These are phyloP conservation scores for Pigoraptor vietnamica DNA, from an alignment of 78 protist genomes.

Conservation along the genomic window DNA sequence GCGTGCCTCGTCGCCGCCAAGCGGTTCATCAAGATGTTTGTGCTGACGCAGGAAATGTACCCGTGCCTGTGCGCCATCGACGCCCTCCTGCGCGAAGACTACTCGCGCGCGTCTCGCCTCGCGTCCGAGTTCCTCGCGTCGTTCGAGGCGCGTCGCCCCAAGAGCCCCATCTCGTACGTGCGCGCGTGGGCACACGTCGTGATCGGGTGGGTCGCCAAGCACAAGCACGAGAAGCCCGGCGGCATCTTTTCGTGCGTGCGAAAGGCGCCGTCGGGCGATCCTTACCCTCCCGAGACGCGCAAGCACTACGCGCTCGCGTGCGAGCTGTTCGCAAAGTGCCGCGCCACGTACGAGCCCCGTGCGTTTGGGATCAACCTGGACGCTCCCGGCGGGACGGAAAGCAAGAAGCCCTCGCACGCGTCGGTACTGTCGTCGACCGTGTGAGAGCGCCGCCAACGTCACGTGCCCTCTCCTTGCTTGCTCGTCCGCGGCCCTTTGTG, in stretches of 20 bases:
- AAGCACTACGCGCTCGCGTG: not conserved
- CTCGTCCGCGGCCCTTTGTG: no score
- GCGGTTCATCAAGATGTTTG: not conserved
- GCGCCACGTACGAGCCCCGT: not conserved
- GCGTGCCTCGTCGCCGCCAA: not conserved
- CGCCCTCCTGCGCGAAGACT: not conserved
- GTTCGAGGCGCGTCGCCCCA: not conserved
- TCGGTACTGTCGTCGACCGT: no score
- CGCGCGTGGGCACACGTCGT: not conserved
- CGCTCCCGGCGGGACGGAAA: no score
- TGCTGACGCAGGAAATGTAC: not conserved
- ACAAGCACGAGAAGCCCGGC: no score
- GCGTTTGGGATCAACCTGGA: not conserved
- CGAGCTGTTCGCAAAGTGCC: not conserved
- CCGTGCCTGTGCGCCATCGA: not conserved
- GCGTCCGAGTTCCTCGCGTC: not conserved
- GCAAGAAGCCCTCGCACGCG: no score
- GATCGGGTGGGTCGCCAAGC: not conserved
- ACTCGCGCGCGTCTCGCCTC: not conserved
- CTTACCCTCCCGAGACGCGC: not conserved
- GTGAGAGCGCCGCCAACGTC: no score
- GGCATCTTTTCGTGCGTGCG: no score
- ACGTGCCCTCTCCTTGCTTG: no score
- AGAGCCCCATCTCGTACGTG: not conserved
- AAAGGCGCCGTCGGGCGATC: no score